Evolutionary conservation across 306 rosid genomes (phyloP).

Genomic region (Ochetophila trinervis): DNA sequence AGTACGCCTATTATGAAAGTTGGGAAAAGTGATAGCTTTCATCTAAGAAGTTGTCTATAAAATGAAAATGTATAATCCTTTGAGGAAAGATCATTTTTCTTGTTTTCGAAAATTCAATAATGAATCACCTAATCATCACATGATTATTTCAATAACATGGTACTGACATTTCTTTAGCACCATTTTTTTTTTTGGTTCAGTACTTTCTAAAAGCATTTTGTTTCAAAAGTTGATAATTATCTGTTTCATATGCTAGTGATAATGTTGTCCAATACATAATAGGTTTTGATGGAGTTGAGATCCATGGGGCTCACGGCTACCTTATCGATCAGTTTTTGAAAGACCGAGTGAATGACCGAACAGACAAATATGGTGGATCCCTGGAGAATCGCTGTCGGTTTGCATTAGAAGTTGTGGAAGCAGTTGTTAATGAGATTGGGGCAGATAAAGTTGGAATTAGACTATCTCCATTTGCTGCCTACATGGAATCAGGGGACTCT

Average conservation of each 20-base stretch:
- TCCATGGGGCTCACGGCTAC: conserved; percentile 43
- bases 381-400: conserved; percentile 65
- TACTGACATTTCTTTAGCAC: too few relatives aligned
- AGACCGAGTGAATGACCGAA: conserved; percentile 37
- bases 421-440: conserved; percentile 48
- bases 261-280: background rate
- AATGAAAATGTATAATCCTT: too few relatives aligned
- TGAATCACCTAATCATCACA: too few relatives aligned
- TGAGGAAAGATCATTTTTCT: too few relatives aligned
- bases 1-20: too few relatives aligned
- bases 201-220: too few relatives aligned
- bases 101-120: too few relatives aligned
- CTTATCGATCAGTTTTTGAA: conserved; percentile 38
- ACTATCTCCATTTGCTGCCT: conserved; percentile 63
- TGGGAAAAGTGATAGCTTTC: too few relatives aligned
- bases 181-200: too few relatives aligned
- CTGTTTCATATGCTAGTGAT: background rate
- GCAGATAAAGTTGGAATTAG: conserved; percentile 63
- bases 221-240: too few relatives aligned
- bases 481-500: conserved; percentile 54
- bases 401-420: conserved; percentile 48
- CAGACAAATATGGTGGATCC: conserved; percentile 38
- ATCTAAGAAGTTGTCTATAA: too few relatives aligned
- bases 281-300: conserved; percentile 53
- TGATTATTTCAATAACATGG: too few relatives aligned